Percentiles rank a stretch among this genome's conserved stretches.
Conservation (phyloP, 805 yeast genomes). For the Candida krabiensis region DNA sequence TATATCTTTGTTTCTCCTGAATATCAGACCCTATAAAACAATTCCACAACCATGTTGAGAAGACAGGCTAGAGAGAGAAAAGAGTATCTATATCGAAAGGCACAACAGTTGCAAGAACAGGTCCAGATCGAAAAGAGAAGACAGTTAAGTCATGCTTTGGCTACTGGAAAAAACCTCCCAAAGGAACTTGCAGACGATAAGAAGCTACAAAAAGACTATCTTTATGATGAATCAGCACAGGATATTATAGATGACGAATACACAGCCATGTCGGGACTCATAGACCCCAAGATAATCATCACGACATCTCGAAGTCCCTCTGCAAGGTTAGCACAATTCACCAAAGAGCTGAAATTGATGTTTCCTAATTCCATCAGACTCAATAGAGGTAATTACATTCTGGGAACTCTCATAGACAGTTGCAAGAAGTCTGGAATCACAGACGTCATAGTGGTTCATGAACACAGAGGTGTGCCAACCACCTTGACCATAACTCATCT, state of each 20-base stretch:
- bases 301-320: conserved; percentile 94
- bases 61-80: conserved; percentile 96
- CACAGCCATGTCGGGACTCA: conserved; percentile 78
- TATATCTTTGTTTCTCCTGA: too few species aligned
- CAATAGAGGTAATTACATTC: conserved; percentile 89
- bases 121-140: conserved; percentile 83
- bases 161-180: conserved; percentile 86
- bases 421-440: conserved; percentile 76
- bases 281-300: conserved; percentile 86
- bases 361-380: conserved; percentile 88
- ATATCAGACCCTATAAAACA: too few species aligned
- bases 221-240: conserved; percentile 77
- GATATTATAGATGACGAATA: conserved; percentile 84
- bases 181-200: conserved; percentile 89
- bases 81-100: conserved; percentile 86
- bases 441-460: conserved; percentile 85
- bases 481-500: conserved; percentile 90
- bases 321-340: conserved; percentile 80
- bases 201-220: conserved; percentile 73
- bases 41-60: conserved; percentile 71
- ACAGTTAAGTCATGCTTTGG: conserved; percentile 81
- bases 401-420: conserved; percentile 80
- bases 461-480: conserved; percentile 98
- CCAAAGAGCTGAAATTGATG: conserved; percentile 86
- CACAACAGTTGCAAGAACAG: conserved; percentile 88